Conservation (phyloP, 192 early-diverging fungal species). For the Paraglomus occultum region DNA sequence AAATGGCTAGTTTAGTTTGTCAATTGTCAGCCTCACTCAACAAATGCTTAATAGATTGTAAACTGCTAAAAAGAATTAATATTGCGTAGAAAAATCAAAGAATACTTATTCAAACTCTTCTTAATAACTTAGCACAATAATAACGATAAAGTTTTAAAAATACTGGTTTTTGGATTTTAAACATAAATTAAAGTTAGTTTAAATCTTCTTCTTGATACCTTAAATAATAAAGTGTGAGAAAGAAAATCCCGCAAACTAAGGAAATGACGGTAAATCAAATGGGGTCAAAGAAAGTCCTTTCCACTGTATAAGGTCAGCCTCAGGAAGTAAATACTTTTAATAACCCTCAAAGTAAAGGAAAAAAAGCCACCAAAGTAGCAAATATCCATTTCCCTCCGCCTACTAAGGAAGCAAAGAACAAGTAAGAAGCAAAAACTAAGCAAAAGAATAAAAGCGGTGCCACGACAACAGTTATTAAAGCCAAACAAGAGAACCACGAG, state of each 20-base stretch:
- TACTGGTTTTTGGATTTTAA: slow-evolving; percentile 10
- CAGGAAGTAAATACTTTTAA: no score
- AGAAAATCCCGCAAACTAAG: background rate
- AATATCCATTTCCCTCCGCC: background rate
- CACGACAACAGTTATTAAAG: background rate
- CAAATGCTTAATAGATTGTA: background rate
- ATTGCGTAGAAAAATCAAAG: background rate
- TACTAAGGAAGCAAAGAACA: background rate
- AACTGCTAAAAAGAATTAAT: slow-evolving; percentile 1
- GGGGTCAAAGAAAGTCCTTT: background rate
- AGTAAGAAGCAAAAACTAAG: background rate
- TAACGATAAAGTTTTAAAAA: slow-evolving; percentile 3
- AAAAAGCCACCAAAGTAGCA: no score
- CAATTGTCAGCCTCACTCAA: slow-evolving; percentile 7
- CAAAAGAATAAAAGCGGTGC: background rate
- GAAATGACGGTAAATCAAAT: slow-evolving; percentile 1
- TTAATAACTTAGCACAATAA: slow-evolving; percentile 20
- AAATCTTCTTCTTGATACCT: slow-evolving; percentile 12
- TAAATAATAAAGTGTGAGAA: background rate
- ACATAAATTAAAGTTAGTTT: slow-evolving; percentile 12
- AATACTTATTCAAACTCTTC: slow-evolving; percentile 4
- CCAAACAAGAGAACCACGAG: background rate
- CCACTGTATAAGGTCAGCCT: no score
- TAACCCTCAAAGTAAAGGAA: no score
- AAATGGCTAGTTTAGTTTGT: background rate